phyloP scores from a whole-genome alignment of 1,284 basidiomycete genomes.

The Naganishia sp. region DNA sequence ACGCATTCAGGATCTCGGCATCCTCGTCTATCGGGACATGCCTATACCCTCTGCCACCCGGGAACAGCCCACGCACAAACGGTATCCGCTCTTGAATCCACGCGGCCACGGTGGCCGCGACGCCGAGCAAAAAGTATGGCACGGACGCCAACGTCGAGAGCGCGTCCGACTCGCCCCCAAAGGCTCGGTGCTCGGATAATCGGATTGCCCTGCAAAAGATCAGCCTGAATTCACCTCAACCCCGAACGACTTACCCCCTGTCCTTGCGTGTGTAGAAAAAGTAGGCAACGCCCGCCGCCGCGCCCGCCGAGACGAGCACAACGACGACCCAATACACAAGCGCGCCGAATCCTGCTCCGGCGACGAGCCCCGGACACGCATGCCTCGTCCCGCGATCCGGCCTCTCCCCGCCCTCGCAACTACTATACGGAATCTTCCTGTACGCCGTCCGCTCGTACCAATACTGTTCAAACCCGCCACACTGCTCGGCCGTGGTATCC shows the following conservation, averaged over 20 bases:
- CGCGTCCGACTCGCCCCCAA: conserved; percentile 59
- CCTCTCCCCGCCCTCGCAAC: conserved; percentile 76
- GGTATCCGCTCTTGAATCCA: conserved; percentile 59
- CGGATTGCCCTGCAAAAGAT: conserved; percentile 66
- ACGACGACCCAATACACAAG: conserved; percentile 76
- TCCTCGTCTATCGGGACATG: conserved; percentile 69
- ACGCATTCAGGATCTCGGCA: conserved; percentile 32
- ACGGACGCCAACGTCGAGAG: conserved; percentile 75
- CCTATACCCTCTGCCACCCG: conserved; percentile 66
- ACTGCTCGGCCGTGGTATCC: conserved; percentile 60
- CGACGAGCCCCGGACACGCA: conserved; percentile 70
- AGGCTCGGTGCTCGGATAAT: conserved; percentile 62
- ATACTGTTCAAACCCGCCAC: conserved; percentile 64
- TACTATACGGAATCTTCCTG: conserved; percentile 82
- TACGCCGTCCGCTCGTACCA: conserved; percentile 92
- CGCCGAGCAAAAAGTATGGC: conserved; percentile 80
- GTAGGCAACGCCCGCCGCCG: conserved; percentile 71
- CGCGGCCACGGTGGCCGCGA: conserved; percentile 64
- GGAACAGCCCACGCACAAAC: conserved; percentile 50
- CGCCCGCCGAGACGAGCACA: conserved; percentile 66
- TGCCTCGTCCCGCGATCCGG: conserved; percentile 72
- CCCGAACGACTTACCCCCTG: conserved; percentile 63
- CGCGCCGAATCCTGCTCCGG: conserved; percentile 59
- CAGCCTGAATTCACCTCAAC: conserved; percentile 30
- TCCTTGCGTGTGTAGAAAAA: conserved; percentile 73